Evolutionary conservation across 2,329 filamentous ascomycete species (phyloP).

Genomic region (Bipolaris oryzae): DNA sequence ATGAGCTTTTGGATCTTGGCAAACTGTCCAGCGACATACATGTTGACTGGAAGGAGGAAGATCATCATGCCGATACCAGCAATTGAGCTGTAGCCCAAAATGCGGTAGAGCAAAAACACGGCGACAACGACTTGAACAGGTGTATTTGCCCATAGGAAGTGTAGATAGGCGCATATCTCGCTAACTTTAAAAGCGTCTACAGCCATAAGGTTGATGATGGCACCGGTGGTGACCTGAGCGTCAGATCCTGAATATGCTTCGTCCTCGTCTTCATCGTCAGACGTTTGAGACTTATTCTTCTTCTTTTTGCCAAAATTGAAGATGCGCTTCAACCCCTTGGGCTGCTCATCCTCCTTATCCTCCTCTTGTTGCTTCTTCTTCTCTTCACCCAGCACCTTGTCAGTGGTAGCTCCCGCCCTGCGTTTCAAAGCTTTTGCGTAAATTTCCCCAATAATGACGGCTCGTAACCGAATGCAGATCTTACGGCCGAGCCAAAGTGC

Average conservation of each 20-base stretch:
- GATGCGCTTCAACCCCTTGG: slow-evolving; percentile 52
- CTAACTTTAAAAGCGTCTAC: slow-evolving; percentile 99
- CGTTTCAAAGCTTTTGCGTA: slow-evolving; percentile 94
- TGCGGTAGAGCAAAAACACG: slow-evolving; percentile 80
- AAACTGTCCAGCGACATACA: slow-evolving; percentile 85
- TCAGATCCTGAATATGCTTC: slow-evolving; percentile 53
- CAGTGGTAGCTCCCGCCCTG: slow-evolving; percentile 78
- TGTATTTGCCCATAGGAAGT: slow-evolving; percentile 92
- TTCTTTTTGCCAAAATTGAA: slow-evolving; percentile 67
- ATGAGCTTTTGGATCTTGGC: slow-evolving; percentile 87
- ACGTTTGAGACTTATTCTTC: slow-evolving; percentile 56
- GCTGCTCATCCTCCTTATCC: slow-evolving; percentile 50
- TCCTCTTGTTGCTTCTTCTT: slow-evolving; percentile 52
- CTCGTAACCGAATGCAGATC: slow-evolving; percentile 89
- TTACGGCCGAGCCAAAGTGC: slow-evolving; percentile 93
- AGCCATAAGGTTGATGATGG: slow-evolving; percentile 99
- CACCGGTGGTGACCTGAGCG: slow-evolving; percentile 87
- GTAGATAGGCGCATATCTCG: slow-evolving; percentile 91
- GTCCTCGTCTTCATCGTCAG: slow-evolving; percentile 40
- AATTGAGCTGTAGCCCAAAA: slow-evolving; percentile 91
- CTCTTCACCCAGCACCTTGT: slow-evolving; percentile 71
- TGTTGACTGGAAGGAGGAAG: slow-evolving; percentile 86
- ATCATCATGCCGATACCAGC: slow-evolving; percentile 92
- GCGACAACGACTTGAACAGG: slow-evolving; percentile 87
- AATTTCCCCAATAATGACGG: slow-evolving; percentile 95